Conservation (phyloP, 1,139 yeast species). For the Kodamaea derodonti region DNA sequence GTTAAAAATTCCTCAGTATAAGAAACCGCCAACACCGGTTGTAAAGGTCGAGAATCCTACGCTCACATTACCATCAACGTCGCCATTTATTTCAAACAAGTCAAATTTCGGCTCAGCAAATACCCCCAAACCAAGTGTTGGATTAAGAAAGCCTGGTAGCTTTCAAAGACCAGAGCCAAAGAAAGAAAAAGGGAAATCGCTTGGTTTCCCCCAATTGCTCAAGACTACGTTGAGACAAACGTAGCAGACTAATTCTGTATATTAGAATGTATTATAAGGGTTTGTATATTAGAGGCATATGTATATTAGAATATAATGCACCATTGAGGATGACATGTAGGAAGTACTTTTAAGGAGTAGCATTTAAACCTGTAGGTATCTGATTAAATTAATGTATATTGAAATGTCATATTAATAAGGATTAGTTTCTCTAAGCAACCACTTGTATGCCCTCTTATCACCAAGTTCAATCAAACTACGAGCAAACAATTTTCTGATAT, state of each 20-base stretch:
- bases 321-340: too few relatives aligned
- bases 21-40: conserved; percentile 23
- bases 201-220: conserved; percentile 25
- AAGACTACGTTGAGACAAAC: conserved; percentile 22
- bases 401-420: too few relatives aligned
- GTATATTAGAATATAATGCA: conserved; percentile 7
- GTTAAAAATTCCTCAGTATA: conserved; percentile 41
- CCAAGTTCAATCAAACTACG: conserved; percentile 35
- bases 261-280: neutral
- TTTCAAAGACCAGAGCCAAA: conserved; percentile 15
- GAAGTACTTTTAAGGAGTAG: too few relatives aligned
- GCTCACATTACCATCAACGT: conserved; percentile 20
- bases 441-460: conserved; percentile 33
- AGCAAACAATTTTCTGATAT: conserved; percentile 34
- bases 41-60: conserved; percentile 15
- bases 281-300: conserved; percentile 1
- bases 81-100: conserved; percentile 38
- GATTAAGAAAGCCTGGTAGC: conserved; percentile 52
- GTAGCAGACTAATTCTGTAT: conserved; percentile 5
- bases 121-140: conserved; percentile 13
- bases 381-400: too few relatives aligned
- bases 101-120: conserved; percentile 14
- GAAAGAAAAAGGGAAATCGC: conserved; percentile 18
- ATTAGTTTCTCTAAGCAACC: conserved; percentile 39
- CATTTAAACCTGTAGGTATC: too few relatives aligned